Conservation (phyloP, 805 yeast genomes). For the Metschnikowia continentalis region DNA sequence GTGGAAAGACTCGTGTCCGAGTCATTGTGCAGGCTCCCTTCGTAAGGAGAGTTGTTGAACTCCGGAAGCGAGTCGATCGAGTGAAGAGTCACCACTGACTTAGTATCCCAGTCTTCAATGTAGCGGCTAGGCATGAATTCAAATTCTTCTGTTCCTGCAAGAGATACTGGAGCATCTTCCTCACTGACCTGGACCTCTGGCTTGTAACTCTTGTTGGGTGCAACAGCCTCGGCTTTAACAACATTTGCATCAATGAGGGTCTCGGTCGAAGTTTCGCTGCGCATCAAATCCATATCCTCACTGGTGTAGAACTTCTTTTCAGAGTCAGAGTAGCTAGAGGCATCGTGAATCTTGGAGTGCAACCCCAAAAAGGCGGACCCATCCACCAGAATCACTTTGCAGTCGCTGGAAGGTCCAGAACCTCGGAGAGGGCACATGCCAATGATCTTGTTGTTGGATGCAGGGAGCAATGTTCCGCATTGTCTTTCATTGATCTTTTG, state of each 20-base stretch:
- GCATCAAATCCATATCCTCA: constrained; percentile 17
- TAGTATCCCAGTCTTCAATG: background rate
- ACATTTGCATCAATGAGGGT: constrained; percentile 11
- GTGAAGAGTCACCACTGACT: constrained; percentile 12
- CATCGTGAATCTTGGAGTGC: constrained; percentile 42
- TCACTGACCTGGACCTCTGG: background rate
- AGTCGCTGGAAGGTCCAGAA: constrained; percentile 19
- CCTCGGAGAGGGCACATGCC: constrained; percentile 36
- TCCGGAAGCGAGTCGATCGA: constrained; percentile 13
- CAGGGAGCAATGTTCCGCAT: constrained; percentile 62
- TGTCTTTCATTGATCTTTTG: constrained; percentile 39
- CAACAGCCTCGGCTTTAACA: background rate
- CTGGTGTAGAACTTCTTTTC: constrained; percentile 25
- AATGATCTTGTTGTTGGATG: constrained; percentile 49
- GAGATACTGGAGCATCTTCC: background rate
- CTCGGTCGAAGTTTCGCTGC: constrained; percentile 6
- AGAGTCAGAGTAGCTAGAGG: constrained; percentile 8
- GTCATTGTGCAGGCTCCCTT: constrained; percentile 19
- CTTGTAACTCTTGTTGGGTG: background rate
- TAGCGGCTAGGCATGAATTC: background rate
- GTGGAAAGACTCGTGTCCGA: constrained; percentile 30
- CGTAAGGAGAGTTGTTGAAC: constrained; percentile 8
- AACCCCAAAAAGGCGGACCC: constrained; percentile 52
- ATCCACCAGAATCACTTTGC: constrained; percentile 50
- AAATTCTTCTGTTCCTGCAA: constrained; percentile 3